phyloP scores from a whole-genome alignment of 179 eudicot species.

The Spergularia azorica region DNA sequence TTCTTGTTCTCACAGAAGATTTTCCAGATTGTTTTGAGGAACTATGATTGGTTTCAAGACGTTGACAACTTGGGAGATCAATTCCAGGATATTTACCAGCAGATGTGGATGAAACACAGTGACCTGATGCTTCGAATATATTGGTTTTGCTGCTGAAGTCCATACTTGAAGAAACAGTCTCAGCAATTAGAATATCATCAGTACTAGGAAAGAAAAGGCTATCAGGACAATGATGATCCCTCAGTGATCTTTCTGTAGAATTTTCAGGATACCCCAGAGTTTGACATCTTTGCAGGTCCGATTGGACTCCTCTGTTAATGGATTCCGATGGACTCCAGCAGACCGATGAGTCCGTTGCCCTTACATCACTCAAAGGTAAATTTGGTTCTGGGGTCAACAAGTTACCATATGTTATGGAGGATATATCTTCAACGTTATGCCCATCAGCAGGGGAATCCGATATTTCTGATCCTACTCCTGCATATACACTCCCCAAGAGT shows the following conservation, averaged over 20 bases:
- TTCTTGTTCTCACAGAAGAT: slow-evolving; percentile 47
- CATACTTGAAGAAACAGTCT: slow-evolving; percentile 34
- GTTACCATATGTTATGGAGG: slow-evolving; percentile 29
- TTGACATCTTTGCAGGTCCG: slow-evolving; percentile 26
- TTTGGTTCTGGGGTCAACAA: slow-evolving; percentile 25
- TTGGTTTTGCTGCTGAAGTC: slow-evolving; percentile 26
- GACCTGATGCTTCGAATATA: slow-evolving; percentile 20
- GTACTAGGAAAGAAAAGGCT: slow-evolving; percentile 27
- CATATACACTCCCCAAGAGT: slow-evolving; percentile 19
- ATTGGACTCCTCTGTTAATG: slow-evolving; percentile 23
- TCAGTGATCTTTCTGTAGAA: slow-evolving; percentile 21
- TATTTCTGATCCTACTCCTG: slow-evolving; percentile 24
- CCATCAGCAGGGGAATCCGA: slow-evolving; percentile 18
- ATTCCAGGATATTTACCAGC: slow-evolving; percentile 20
- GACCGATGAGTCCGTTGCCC: slow-evolving; percentile 27
- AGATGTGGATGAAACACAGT: slow-evolving; percentile 25
- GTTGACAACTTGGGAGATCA: slow-evolving; percentile 27
- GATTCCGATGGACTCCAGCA: slow-evolving; percentile 26
- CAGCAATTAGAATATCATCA: slow-evolving; percentile 27
- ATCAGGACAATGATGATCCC: slow-evolving; percentile 22
- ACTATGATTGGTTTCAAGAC: slow-evolving; percentile 20
- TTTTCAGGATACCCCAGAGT: slow-evolving; percentile 15
- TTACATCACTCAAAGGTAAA: slow-evolving; percentile 30
- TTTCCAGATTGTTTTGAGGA: slow-evolving; percentile 34
- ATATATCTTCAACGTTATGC: slow-evolving; percentile 27